Base-by-base conservation (phyloP, 1,139 yeast species). In the Yamadazyma trypodendri region DNA sequence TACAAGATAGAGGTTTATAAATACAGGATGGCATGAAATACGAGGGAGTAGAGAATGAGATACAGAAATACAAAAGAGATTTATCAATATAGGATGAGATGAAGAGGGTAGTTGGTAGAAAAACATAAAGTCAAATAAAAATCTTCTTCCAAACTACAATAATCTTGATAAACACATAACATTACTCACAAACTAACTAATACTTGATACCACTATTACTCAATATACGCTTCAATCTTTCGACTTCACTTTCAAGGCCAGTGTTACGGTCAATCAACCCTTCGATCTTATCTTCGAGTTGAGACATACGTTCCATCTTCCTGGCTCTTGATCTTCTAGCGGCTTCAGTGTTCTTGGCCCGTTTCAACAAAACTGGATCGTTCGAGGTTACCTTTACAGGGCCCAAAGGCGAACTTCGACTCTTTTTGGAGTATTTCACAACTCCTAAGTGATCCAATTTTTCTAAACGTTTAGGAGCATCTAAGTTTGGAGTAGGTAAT, bases 291-390 rank as follows among this genome's bases (percentile, higher is more conserved):
- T 65, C 77, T 63, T 90, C 97, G 60, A 90, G 71, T 58, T 87
- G 95, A 42, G 63, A 57, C 87, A 90, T 84, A 62, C 95, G 77
- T 61, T 85, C 88, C 79, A 85, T 81, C 67, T 89, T 88, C 64
- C 96, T 81, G 29, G 96, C 96, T 52, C 97, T 77, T 31, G 97
- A 88, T 58, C 97, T 77, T 63, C 97, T 81, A 12, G 97, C 97
- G 44, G 97, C 97, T 61, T 89, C 96, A 17, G 97, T 90, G 72
- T 90, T 90, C 61, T 90, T 81, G 29, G 97, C 97, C 55, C 98
- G 81, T 61, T 90, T 87, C 55, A 86, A 58, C 37, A 88, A 77
- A 41, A 75, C 77, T 16, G 83, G 79, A 62, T 89, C 96, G 37
- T 60, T 42, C 25, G 73, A 68, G 27, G 71, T 75, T 38, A 81